These are phyloP conservation scores for Vachellia collinsii DNA, from an alignment of 306 rosid species.

Conservation along the genomic window DNA sequence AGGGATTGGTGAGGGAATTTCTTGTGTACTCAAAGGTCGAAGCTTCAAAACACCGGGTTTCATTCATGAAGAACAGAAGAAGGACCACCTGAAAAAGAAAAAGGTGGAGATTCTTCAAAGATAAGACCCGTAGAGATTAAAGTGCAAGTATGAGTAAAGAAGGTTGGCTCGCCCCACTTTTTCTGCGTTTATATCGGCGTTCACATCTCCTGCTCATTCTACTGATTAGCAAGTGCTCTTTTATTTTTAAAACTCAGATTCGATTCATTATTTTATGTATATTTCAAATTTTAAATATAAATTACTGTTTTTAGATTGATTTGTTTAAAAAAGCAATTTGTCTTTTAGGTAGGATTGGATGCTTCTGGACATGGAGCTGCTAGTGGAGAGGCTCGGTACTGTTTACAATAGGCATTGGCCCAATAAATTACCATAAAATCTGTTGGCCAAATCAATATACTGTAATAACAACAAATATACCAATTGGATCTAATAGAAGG, in stretches of 20 bases:
- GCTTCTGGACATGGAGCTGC: background rate
- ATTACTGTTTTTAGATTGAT: background rate
- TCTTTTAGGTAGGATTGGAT: background rate
- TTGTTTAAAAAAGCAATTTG: background rate
- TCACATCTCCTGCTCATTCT: background rate
- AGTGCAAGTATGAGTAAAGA: background rate
- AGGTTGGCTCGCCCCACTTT: background rate
- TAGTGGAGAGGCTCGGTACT: background rate
- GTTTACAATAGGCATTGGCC: background rate
- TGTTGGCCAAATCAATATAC: background rate
- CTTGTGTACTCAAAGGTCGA: background rate
- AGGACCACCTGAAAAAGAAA: constrained; percentile 23
- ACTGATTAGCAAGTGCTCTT: background rate
- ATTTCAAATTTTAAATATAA: background rate
- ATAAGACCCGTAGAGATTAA: background rate
- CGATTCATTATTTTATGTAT: background rate
- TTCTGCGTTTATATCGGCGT: background rate
- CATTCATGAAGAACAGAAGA: constrained; percentile 1
- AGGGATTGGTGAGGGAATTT: background rate
- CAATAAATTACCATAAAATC: background rate
- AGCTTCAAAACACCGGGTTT: constrained; percentile 21
- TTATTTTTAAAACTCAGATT: background rate
- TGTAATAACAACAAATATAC: background rate
- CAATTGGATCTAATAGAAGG: too few species aligned
- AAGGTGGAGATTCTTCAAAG: background rate